Evolutionary conservation across 2,329 filamentous ascomycete genomes (phyloP), one percentile per base, ranked within the genome.

Genomic region (Talaromyces sp.): DNA sequence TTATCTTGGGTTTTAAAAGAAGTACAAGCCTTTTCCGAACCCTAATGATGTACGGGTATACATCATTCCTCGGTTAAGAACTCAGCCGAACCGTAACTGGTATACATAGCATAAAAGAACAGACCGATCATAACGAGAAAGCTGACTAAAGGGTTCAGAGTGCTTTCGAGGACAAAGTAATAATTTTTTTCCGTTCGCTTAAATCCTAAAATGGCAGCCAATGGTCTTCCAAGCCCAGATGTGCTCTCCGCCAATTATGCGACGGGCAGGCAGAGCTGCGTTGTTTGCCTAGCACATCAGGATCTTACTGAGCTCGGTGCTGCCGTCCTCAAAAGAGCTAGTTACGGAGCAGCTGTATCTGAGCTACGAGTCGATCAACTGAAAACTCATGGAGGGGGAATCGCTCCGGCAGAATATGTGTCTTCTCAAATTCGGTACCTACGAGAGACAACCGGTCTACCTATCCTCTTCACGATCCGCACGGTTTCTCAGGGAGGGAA

Each of bases 361-460:
- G 56, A 58, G 56, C 10, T 58, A 31, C 12, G 56, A 52, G 31
- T 58, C 5, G 44, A 58, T 33, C 56, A 58, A 34, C 14, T 58
- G 18, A n/a, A 7, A 12, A 10, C 44, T 14, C 8, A 23, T 58
- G 31, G 31, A 5, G 16, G 34, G 7, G 28, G 14, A 5, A 18
- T 23, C 23, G 42, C 56, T 27, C 14, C 44, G 6, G 30, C 34
- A 8, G 56, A 58, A 6, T 52, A 51, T 47, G 40, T 36, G 18
- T 4, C 51, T 9, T 50, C 27, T 12, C 56, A 58, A 18, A 33
- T 51, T 23, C 10, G 34, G 8, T 18, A 33, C 28, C 12, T 58
- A 12, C 31, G n/a, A 16, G n/a, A 58, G 36, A 33, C 36, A 4
- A 18, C 31, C 12, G 8, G 1, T 50, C 56, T 58, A 4, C 56